A percentile compares a stretch with the other conserved stretches of the same genome.
Evolutionary conservation across 2,329 filamentous ascomycete species (phyloP).

Genomic region (Pestalotiopsis sp.): DNA sequence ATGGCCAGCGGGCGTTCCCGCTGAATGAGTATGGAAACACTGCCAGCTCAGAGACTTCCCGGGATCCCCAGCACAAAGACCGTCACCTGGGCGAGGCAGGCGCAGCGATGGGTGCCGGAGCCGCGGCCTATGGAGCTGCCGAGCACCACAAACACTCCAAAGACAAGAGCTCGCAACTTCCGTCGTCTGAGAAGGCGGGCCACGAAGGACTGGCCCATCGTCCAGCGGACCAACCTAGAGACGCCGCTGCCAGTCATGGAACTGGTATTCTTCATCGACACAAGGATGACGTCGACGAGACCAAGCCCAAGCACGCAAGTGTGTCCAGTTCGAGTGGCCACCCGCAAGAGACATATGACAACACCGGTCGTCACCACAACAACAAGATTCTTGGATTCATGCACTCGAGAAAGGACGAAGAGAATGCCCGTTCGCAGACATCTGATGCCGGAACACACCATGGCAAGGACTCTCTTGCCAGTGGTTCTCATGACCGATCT

Average conservation of each 20-base stretch:
- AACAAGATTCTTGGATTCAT: neutral
- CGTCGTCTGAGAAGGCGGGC: neutral
- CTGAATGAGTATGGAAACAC: neutral
- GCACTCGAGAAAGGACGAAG: neutral
- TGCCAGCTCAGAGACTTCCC: too few species aligned
- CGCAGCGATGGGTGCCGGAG: neutral
- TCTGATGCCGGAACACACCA: neutral
- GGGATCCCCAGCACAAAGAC: neutral
- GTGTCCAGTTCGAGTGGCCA: neutral
- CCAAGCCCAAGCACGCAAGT: neutral
- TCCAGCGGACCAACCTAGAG: neutral
- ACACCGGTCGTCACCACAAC: neutral
- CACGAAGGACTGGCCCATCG: neutral
- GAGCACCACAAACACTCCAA: constrained; percentile 1
- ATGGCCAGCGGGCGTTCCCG: neutral
- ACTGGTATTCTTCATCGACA: neutral
- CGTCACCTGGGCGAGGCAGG: constrained; percentile 1
- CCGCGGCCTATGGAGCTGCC: neutral
- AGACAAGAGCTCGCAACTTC: neutral
- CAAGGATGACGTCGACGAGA: neutral
- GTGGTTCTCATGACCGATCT: neutral
- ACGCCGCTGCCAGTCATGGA: neutral
- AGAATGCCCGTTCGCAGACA: too few species aligned
- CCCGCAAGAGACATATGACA: neutral
- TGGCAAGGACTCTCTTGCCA: neutral